Evolutionary conservation across 345 rosid genomes (phyloP).

Genomic region (Corchorus olitorius): DNA sequence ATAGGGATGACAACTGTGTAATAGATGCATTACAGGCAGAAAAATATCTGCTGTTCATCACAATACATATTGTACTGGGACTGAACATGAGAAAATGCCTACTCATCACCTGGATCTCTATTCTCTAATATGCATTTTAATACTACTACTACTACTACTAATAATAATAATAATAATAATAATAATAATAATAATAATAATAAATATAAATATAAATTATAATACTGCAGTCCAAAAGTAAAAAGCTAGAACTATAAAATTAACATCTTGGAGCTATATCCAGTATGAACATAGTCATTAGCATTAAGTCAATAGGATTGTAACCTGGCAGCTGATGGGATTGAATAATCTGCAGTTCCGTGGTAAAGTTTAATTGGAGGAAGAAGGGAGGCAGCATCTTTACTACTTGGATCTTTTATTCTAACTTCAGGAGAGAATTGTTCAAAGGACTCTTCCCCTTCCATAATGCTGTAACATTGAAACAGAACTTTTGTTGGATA

Average conservation of each 20-base stretch:
- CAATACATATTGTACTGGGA: constrained; percentile 4
- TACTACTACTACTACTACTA: no score
- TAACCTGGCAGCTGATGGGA: constrained; percentile 92
- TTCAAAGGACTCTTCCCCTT: constrained; percentile 82
- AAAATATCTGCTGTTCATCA: not conserved
- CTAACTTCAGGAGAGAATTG: constrained; percentile 79
- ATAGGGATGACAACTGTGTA: not conserved
- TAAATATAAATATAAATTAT: no score
- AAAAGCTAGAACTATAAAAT: not conserved
- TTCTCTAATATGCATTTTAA: not conserved
- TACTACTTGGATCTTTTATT: constrained; percentile 55
- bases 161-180: no score
- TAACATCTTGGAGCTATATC: not conserved
- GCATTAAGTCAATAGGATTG: constrained; percentile 22
- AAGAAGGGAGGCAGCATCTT: constrained; percentile 59
- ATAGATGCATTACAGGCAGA: not conserved
- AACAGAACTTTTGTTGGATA: not conserved
- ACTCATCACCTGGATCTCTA: not conserved
- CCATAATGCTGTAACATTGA: constrained; percentile 74
- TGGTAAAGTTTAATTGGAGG: constrained; percentile 82
- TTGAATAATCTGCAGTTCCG: constrained; percentile 83
- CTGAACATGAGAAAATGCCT: not conserved
- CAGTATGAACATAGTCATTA: not conserved
- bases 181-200: no score
- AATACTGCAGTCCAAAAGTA: not conserved